Evolutionary conservation across 805 yeast genomes (phyloP).

Genomic region (Pichia rugopelliculosa): DNA sequence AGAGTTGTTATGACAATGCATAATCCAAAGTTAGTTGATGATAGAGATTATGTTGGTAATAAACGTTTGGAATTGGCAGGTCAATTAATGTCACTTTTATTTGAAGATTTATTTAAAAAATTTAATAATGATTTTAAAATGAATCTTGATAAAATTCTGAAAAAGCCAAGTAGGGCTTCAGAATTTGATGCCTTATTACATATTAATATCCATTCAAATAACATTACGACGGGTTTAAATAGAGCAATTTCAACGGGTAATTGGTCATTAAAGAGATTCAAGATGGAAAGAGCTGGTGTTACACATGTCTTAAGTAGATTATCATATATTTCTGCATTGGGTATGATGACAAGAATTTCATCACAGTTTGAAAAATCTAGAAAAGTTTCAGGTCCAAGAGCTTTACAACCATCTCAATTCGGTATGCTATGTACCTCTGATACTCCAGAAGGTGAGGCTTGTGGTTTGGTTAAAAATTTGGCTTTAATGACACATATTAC

Average conservation of each 20-base stretch:
- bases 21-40: slow-evolving; percentile 93
- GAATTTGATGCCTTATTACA: slow-evolving; percentile 91
- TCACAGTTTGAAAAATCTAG: slow-evolving; percentile 98
- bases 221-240: slow-evolving; percentile 88
- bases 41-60: slow-evolving; percentile 97
- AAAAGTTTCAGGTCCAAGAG: slow-evolving; percentile 98
- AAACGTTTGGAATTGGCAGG: slow-evolving; percentile 96
- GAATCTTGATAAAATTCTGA: slow-evolving; percentile 85
- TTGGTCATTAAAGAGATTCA: slow-evolving; percentile 97
- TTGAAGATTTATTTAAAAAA: slow-evolving; percentile 95
- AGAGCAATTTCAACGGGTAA: slow-evolving; percentile 98
- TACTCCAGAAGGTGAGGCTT: slow-evolving; percentile 99
- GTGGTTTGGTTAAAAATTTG: slow-evolving; percentile 94
- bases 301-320: slow-evolving; percentile 91
- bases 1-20: slow-evolving; percentile 93
- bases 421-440: slow-evolving; percentile 99
- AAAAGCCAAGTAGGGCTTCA: slow-evolving; percentile 88
- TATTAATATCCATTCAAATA: slow-evolving; percentile 85
- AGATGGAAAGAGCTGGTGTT: slow-evolving; percentile 99
- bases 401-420: slow-evolving; percentile 96
- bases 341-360: slow-evolving; percentile 99
- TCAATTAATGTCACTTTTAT: slow-evolving; percentile 86
- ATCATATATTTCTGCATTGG: slow-evolving; percentile 89
- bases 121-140: slow-evolving; percentile 93
- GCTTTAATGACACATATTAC: slow-evolving; percentile 99